Evolutionary conservation across 441 rosid genomes (phyloP).

Genomic region (Pelargonium citronellum): DNA sequence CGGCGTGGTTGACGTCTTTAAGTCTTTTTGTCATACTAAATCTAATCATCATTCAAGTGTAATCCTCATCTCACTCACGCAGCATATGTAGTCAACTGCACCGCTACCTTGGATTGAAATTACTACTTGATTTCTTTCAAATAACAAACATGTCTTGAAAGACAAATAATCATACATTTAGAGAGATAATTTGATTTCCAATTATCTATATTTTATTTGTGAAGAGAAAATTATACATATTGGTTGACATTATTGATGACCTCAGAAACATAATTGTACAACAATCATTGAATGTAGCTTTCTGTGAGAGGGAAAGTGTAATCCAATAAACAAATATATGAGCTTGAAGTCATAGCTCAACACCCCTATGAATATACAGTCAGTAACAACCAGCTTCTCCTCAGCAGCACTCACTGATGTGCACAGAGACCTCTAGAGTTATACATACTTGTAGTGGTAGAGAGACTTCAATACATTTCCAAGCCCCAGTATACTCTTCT

Average conservation of each 20-base stretch:
- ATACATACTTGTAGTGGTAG: background rate
- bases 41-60: too few relatives aligned
- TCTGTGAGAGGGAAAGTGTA: slow-evolving; percentile 6
- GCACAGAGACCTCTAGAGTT: background rate
- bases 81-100: too few relatives aligned
- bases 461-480: slow-evolving; percentile 8
- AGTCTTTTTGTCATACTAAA: too few relatives aligned
- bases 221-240: slow-evolving; percentile 9
- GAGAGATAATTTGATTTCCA: background rate
- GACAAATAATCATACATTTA: too few relatives aligned
- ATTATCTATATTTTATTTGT: background rate
- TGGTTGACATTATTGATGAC: slow-evolving; percentile 16
- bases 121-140: too few relatives aligned
- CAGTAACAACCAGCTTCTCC: slow-evolving; percentile 16
- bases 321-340: slow-evolving; percentile 17
- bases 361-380: slow-evolving; percentile 24
- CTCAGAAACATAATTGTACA: slow-evolving; percentile 11
- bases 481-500: background rate
- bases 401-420: background rate
- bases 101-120: too few relatives aligned
- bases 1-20: too few relatives aligned
- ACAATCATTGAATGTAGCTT: slow-evolving; percentile 12
- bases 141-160: too few relatives aligned
- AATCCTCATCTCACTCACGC: too few relatives aligned
- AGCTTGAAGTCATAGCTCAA: slow-evolving; percentile 30